Evolutionary conservation across 2,329 filamentous ascomycete species (phyloP).

Genomic region (Trichophyton benhamiae): DNA sequence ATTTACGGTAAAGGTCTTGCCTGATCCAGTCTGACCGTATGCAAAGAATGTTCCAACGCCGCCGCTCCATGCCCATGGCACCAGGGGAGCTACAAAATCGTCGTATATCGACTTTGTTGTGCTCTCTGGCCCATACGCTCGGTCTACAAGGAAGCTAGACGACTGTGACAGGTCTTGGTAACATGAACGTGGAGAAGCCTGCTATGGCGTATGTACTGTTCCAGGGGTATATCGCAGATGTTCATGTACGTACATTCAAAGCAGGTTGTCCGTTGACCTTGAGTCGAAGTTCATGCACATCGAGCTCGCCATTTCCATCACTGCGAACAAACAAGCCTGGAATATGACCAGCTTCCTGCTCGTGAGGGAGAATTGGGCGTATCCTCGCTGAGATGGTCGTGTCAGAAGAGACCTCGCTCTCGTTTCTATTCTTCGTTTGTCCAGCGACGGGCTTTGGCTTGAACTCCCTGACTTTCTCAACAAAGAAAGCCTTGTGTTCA

Average conservation of each 20-base stretch:
- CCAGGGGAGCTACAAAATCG: background rate
- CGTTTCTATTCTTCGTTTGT: background rate
- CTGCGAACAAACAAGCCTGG: background rate
- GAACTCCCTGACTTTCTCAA: background rate
- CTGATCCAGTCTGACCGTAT: background rate
- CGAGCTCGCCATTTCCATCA: background rate
- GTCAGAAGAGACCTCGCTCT: background rate
- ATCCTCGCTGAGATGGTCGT: background rate
- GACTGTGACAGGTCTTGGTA: background rate
- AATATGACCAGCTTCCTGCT: background rate
- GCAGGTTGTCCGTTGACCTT: background rate
- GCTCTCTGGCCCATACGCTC: background rate
- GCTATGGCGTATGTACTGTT: background rate
- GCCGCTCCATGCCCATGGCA: background rate
- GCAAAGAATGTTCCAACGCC: background rate
- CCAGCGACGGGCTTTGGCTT: background rate
- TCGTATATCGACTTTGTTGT: background rate
- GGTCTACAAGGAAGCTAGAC: background rate
- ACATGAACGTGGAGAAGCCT: background rate
- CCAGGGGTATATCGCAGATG: too few relatives aligned
- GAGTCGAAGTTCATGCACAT: background rate
- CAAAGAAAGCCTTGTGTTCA: background rate
- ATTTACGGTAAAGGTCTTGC: background rate
- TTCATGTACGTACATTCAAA: background rate
- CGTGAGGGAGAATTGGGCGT: background rate